A percentile compares a stretch with the other conserved stretches of the same genome.
phyloP scores from a whole-genome alignment of 2,329 filamentous ascomycete genomes.

The Xylaria polymorpha region DNA sequence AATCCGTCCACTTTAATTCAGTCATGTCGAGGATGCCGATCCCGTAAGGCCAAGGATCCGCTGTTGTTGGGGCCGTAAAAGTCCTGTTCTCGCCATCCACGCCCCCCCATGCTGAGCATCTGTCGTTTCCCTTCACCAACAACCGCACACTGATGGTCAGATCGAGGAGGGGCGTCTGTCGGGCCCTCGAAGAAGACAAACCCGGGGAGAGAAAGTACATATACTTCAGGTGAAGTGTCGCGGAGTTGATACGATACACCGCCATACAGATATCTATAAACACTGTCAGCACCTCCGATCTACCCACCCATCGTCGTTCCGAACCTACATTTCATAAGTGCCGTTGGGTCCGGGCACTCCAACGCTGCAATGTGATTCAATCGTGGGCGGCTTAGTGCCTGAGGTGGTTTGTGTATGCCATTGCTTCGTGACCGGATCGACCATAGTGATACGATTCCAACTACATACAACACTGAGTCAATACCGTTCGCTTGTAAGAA shows the following conservation, averaged over 20 bases:
- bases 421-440: constrained; percentile 49
- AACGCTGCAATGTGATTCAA: constrained; percentile 51
- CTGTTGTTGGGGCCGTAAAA: constrained; percentile 41
- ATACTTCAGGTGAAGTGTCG: constrained; percentile 48
- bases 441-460: constrained; percentile 50
- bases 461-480: neutral
- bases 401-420: constrained; percentile 53
- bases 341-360: constrained; percentile 50
- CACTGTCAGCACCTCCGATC: constrained; percentile 10
- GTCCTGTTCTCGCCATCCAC: constrained; percentile 44
- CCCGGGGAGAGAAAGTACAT: constrained; percentile 54
- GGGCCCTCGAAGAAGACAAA: constrained; percentile 53
- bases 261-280: constrained; percentile 53
- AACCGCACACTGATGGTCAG: constrained; percentile 52
- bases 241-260: constrained; percentile 44
- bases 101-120: constrained; percentile 55
- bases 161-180: constrained; percentile 42
- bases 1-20: constrained; percentile 50
- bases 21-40: constrained; percentile 57
- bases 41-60: constrained; percentile 53
- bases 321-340: constrained; percentile 53
- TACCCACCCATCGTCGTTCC: neutral
- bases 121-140: constrained; percentile 53
- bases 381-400: constrained; percentile 45
- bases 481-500: too few species aligned